Conservation (phyloP, 306 rosid genomes). For the Fragaria ananassa region DNA sequence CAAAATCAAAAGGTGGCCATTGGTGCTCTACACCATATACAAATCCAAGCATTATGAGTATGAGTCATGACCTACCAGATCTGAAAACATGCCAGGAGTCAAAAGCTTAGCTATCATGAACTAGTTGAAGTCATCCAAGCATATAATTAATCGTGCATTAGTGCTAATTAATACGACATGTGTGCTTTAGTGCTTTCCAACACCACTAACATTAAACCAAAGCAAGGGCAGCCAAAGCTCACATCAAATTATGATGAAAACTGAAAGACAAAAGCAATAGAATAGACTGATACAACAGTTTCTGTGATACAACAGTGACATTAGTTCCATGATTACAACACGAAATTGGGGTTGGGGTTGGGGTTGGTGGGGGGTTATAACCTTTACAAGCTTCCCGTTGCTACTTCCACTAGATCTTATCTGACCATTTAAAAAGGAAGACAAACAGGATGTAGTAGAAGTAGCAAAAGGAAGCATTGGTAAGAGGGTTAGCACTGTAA, state of each 20-base stretch:
- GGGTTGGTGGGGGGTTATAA: background rate
- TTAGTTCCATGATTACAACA: conserved; percentile 19
- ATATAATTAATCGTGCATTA: background rate
- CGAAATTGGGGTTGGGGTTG: conserved; percentile 22
- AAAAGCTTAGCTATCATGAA: background rate
- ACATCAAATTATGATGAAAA: background rate
- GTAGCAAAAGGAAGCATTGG: conserved; percentile 95
- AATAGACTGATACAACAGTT: background rate
- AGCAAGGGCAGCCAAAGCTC: background rate
- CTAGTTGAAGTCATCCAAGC: background rate
- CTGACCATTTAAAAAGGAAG: conserved; percentile 45
- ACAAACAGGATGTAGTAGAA: conserved; percentile 79
- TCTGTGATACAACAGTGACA: conserved; percentile 3
- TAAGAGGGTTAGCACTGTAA: conserved; percentile 25
- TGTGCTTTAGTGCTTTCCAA: background rate
- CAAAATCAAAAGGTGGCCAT: background rate
- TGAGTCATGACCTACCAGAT: background rate
- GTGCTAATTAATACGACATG: background rate
- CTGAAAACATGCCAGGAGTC: background rate
- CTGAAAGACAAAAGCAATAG: background rate
- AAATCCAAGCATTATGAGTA: background rate
- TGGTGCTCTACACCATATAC: background rate
- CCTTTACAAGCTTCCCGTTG: conserved; percentile 90
- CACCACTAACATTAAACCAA: background rate
- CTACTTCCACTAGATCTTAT: conserved; percentile 93